phyloP scores from a whole-genome alignment of 805 yeast species.

The Candida tallmaniae region DNA sequence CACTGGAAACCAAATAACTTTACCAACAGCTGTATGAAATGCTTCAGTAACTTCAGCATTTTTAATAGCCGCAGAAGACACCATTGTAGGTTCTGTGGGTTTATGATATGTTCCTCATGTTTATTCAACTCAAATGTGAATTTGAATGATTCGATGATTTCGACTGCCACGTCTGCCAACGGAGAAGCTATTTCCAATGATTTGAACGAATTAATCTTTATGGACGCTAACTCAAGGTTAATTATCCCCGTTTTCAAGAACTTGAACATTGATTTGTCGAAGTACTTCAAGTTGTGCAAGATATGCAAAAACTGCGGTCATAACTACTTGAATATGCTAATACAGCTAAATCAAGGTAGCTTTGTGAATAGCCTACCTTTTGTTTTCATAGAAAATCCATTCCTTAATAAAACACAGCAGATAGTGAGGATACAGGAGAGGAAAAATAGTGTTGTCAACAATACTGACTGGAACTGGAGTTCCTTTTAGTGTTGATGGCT shows the following conservation, averaged over 20 bases:
- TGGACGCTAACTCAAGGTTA: constrained; percentile 25
- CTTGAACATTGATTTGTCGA: constrained; percentile 8
- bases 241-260: constrained; percentile 33
- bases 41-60: constrained; percentile 31
- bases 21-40: constrained; percentile 39
- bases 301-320: constrained; percentile 32
- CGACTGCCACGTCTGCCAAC: neutral
- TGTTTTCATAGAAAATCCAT: constrained; percentile 31
- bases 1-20: constrained; percentile 50
- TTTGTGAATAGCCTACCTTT: constrained; percentile 9
- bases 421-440: constrained; percentile 6
- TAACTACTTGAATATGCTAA: constrained; percentile 16
- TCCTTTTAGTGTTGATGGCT: constrained; percentile 28
- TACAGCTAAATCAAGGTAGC: constrained; percentile 10
- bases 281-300: constrained; percentile 21
- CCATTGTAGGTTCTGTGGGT: constrained; percentile 52
- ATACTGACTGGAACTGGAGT: constrained; percentile 52
- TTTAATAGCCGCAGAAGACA: constrained; percentile 35
- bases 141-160: neutral
- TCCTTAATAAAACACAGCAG: constrained; percentile 7
- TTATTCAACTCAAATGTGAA: constrained; percentile 14
- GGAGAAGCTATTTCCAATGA: neutral
- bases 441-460: constrained; percentile 16
- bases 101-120: constrained; percentile 37
- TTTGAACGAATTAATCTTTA: constrained; percentile 12